These are phyloP conservation scores for Lasiodiplodia citricola DNA, from an alignment of 2,329 filamentous ascomycete genomes.

Conservation along the genomic window DNA sequence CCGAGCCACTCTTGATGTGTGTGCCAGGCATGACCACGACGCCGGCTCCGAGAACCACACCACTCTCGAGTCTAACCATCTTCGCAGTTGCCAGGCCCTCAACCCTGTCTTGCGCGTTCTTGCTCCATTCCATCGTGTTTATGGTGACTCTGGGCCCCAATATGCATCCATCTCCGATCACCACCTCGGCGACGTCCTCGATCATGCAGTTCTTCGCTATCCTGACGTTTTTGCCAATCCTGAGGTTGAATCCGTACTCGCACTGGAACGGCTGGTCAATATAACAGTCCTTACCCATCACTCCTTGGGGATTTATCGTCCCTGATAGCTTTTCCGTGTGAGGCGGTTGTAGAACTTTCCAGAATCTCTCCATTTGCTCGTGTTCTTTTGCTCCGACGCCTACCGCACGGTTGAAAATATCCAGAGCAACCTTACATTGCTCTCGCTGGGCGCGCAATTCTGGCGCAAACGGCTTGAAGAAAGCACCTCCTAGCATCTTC, in stretches of 20 bases:
- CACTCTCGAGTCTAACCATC: constrained; percentile 75
- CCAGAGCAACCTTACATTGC: constrained; percentile 79
- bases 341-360: constrained; percentile 71
- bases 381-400: constrained; percentile 62
- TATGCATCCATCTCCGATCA: constrained; percentile 75
- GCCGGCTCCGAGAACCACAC: constrained; percentile 69
- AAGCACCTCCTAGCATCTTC: constrained; percentile 81
- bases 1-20: constrained; percentile 59
- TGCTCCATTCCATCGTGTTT: constrained; percentile 72
- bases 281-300: constrained; percentile 74
- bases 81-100: constrained; percentile 74
- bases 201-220: constrained; percentile 85
- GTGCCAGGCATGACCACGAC: constrained; percentile 65
- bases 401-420: constrained; percentile 84
- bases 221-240: constrained; percentile 81
- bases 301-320: constrained; percentile 52
- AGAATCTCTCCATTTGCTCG: constrained; percentile 73
- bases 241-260: constrained; percentile 95
- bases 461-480: constrained; percentile 79
- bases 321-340: constrained; percentile 48
- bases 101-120: constrained; percentile 73
- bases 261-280: constrained; percentile 91
- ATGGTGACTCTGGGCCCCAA: constrained; percentile 84
- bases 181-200: constrained; percentile 82
- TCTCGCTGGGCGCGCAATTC: constrained; percentile 84